phyloP scores from a whole-genome alignment of 2,329 filamentous ascomycete genomes.

The Daldinia sp. region DNA sequence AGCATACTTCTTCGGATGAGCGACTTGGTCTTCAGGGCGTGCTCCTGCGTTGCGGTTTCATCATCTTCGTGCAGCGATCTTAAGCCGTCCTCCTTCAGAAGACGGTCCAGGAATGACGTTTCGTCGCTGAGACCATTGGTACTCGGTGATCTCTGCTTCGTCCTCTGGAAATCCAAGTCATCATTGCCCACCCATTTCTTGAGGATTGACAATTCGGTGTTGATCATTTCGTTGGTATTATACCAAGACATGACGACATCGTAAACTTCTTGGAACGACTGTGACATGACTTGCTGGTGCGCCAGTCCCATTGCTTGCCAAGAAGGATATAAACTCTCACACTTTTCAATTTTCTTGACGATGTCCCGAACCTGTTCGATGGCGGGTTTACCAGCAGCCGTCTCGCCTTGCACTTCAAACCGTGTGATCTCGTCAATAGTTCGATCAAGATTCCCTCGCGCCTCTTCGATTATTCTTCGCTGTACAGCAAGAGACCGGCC shows the following conservation, averaged over 20 bases:
- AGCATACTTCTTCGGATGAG: constrained; percentile 78
- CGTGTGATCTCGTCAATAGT: constrained; percentile 88
- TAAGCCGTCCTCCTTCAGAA: constrained; percentile 95
- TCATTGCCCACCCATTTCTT: constrained; percentile 98
- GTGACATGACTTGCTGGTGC: constrained; percentile 81
- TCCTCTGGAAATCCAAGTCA: constrained; percentile 88
- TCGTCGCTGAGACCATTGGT: constrained; percentile 86
- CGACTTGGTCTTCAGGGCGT: constrained; percentile 56
- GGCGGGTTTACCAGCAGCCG: constrained; percentile 88
- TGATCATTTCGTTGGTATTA: constrained; percentile 96
- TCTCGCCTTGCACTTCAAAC: constrained; percentile 94
- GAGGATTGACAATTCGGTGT: constrained; percentile 89
- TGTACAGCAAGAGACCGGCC: constrained; percentile 88
- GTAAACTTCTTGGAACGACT: constrained; percentile 82
- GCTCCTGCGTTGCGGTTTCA: constrained; percentile 52
- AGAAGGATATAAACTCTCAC: constrained; percentile 87
- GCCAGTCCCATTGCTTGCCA: constrained; percentile 78
- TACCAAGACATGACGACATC: constrained; percentile 95
- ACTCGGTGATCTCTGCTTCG: constrained; percentile 74
- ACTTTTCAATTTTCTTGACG: constrained; percentile 89
- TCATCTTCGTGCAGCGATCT: constrained; percentile 87
- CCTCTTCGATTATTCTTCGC: constrained; percentile 87
- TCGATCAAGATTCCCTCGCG: constrained; percentile 77
- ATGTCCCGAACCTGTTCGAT: constrained; percentile 91
- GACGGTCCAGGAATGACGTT: constrained; percentile 90